Base-by-base conservation (phyloP, 2,329 filamentous ascomycete species). In the Stachybotrys chartarum region DNA sequence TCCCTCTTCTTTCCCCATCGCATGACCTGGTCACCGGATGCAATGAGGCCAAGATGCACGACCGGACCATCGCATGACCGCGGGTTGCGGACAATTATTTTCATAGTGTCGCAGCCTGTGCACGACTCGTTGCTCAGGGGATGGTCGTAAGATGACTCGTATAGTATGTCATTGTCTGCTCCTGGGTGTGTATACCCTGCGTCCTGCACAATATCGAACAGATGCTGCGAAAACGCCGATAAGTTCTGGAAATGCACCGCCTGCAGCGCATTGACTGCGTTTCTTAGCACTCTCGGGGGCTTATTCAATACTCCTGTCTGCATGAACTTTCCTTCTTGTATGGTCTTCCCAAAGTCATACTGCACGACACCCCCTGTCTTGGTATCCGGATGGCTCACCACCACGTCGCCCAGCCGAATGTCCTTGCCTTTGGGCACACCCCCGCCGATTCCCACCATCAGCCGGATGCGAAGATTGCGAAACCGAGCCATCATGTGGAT, bases 401-500 rank as follows among this genome's bases (percentile, higher is more conserved):
- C 60, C 3, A 64, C 50, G 12, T 65, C 62, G 0, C 63, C 62
- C 2, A 65, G 51, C 1, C 58, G 52, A 0, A 64, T 35, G 8
- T 63, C 57, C 3, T 44, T 45, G 32, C 45, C 53, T 3, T 53
- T 54, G 1, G 66, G 67, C 0, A 59, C 59, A 1, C 63, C 66
- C 8, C 66, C 65, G 8, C 66, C 66, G 1, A 68, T 65, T 2
- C 67, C 66, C 7, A 68, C 66, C 52, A 68, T 61, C 6, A 64
- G 24, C 3, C 53, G 39, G 2, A 57, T 18, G 0, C 35, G 54
- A 4, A 59, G 53, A 1, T 12, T 46, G 1, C 55, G 55, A 30
- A 64, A 64, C 0, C 55, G 60, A 1, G 57, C 54, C 0, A 32
- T 53, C 14, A 64, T 32, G 12, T 63, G 45, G 7, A 16, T 59